These are phyloP conservation scores for Mycena galericulata DNA, from an alignment of 768 basidiomycete species.

Conservation along the genomic window DNA sequence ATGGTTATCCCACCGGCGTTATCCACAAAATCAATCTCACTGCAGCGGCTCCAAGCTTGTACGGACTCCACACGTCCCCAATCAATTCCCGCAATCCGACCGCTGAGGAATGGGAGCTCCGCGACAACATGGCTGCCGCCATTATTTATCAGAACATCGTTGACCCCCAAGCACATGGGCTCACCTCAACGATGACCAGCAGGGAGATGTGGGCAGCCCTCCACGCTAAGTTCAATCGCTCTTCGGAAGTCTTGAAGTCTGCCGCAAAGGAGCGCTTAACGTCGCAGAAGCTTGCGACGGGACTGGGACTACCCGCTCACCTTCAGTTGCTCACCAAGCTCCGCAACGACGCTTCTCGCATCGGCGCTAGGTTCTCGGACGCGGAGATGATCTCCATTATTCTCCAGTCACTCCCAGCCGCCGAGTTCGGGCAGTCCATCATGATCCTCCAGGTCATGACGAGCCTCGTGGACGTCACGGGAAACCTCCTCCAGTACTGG, in stretches of 20 bases:
- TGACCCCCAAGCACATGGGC: background rate
- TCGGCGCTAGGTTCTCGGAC: background rate
- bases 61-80: background rate
- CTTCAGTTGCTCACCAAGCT: constrained; percentile 5
- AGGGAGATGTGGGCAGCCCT: too few species aligned
- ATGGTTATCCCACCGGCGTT: background rate
- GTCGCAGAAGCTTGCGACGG: background rate
- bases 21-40: background rate
- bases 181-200: background rate
- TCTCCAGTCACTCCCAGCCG: constrained; percentile 10
- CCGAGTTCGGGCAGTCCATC: too few species aligned
- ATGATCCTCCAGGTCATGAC: background rate
- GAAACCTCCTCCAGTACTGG: background rate
- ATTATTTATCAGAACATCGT: constrained; percentile 14
- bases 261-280: too few species aligned
- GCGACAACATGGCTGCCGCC: background rate
- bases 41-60: too few species aligned
- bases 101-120: constrained; percentile 5
- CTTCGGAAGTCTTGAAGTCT: too few species aligned
- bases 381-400: constrained; percentile 9
- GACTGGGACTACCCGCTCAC: background rate
- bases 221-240: too few species aligned
- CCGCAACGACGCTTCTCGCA: background rate
- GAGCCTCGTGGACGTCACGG: background rate
- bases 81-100: background rate